Evolutionary conservation across 352 stramenopile genomes (phyloP).

Genomic region (Phytopythium kandeliae): DNA sequence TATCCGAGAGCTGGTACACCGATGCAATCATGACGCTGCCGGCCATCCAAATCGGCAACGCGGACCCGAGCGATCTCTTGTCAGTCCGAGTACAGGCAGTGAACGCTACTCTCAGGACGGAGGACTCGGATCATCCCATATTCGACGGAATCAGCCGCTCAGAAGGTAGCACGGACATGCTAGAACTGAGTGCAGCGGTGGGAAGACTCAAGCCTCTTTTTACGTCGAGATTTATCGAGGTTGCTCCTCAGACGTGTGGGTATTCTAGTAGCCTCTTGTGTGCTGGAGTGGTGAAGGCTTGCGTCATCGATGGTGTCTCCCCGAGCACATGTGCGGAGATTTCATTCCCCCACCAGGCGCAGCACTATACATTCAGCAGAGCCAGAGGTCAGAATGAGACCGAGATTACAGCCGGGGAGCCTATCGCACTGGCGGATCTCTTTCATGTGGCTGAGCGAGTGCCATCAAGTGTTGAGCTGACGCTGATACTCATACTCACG

Average conservation of each 20-base stretch:
- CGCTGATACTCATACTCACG: background rate
- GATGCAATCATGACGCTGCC: conserved; percentile 26
- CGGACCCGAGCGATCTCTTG: conserved; percentile 25
- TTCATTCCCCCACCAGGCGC: conserved; percentile 7
- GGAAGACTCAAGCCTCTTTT: conserved; percentile 25
- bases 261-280: conserved; percentile 1
- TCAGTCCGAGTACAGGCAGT: conserved; percentile 19
- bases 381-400: background rate
- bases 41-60: conserved; percentile 22
- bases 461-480: background rate
- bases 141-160: conserved; percentile 23
- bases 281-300: conserved; percentile 15
- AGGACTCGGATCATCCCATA: conserved; percentile 6
- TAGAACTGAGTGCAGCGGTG: conserved; percentile 10
- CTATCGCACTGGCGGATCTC: background rate
- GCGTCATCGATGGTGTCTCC: conserved; percentile 18
- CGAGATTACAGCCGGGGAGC: background rate
- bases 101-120: conserved; percentile 21
- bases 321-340: conserved; percentile 16
- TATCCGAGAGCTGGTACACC: conserved; percentile 16
- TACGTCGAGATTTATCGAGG: conserved; percentile 15
- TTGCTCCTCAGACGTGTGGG: conserved; percentile 10
- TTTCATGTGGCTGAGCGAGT: background rate
- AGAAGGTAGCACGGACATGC: conserved; percentile 2
- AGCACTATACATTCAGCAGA: background rate